A percentile compares a stretch with the other conserved stretches of the same genome.
Evolutionary conservation across 768 basidiomycete genomes (phyloP).

Genomic region (Trametes cingulata): DNA sequence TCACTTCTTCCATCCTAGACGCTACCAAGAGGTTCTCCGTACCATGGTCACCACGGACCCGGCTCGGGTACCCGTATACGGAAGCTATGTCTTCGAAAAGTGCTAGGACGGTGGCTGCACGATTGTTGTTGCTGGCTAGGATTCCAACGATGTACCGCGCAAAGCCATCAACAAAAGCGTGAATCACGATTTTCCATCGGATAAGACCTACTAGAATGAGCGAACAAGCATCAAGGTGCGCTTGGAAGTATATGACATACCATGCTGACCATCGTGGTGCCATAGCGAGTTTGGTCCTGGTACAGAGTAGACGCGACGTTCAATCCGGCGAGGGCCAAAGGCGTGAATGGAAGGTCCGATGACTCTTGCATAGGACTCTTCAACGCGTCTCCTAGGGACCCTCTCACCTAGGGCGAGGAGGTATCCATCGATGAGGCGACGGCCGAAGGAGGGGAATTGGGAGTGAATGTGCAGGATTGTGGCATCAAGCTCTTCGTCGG

Average conservation of each 20-base stretch:
- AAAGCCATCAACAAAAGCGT: slow-evolving; percentile 30
- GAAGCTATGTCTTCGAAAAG: slow-evolving; percentile 31
- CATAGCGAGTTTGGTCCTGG: slow-evolving; percentile 38
- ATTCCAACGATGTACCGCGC: slow-evolving; percentile 34
- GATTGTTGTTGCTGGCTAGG: slow-evolving; percentile 40
- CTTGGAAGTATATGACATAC: too few relatives aligned
- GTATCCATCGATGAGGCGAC: slow-evolving; percentile 27
- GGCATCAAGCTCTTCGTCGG: slow-evolving; percentile 31
- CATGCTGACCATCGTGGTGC: slow-evolving; percentile 34
- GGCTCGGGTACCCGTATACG: slow-evolving; percentile 33
- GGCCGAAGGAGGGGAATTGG: slow-evolving; percentile 28
- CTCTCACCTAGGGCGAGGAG: slow-evolving; percentile 25
- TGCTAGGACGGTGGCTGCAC: slow-evolving; percentile 37
- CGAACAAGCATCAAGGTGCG: too few relatives aligned
- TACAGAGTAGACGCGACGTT: slow-evolving; percentile 34
- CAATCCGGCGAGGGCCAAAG: slow-evolving; percentile 32
- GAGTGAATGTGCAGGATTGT: slow-evolving; percentile 20
- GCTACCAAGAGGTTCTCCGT: slow-evolving; percentile 38
- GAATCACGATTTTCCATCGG: slow-evolving; percentile 30
- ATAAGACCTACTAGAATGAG: slow-evolving; percentile 17
- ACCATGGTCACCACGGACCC: slow-evolving; percentile 42
- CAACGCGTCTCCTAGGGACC: slow-evolving; percentile 25
- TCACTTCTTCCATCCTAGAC: slow-evolving; percentile 36
- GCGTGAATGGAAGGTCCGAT: slow-evolving; percentile 19
- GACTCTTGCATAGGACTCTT: slow-evolving; percentile 26